phyloP scores from a whole-genome alignment of 2,329 filamentous ascomycete genomes.

The Colletotrichum sp. region DNA sequence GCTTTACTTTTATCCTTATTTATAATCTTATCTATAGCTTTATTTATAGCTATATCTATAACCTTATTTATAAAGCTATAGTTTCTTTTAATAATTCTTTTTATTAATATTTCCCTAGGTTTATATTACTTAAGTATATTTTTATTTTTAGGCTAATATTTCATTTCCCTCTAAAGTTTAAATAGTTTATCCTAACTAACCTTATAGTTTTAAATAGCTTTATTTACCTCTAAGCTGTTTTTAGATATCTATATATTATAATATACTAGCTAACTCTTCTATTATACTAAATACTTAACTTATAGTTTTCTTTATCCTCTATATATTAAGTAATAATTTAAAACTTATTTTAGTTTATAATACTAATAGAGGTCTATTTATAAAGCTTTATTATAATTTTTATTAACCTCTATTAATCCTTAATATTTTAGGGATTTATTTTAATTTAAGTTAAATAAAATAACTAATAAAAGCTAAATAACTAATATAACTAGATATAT shows the following conservation, averaged over 20 bases:
- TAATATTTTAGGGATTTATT: neutral
- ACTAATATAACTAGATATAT: too few species aligned
- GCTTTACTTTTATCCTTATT: too few species aligned
- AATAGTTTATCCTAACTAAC: too few species aligned
- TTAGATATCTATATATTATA: neutral
- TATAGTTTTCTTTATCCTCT: neutral
- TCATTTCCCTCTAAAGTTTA: too few species aligned
- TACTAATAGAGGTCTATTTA: neutral
- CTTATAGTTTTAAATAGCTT: neutral
- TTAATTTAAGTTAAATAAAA: too few species aligned
- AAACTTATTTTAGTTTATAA: neutral
- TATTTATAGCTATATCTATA: too few species aligned
- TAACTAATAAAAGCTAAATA: accelerated
- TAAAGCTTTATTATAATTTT: neutral
- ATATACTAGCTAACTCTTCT: neutral
- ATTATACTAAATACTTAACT: neutral
- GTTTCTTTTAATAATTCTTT: too few species aligned
- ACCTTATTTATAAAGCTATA: too few species aligned
- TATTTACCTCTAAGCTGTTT: neutral
- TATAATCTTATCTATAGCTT: too few species aligned
- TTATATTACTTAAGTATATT: too few species aligned
- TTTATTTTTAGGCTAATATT: too few species aligned
- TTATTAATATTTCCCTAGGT: too few species aligned
- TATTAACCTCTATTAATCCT: neutral
- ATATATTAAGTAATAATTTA: neutral